Base-by-base conservation (phyloP, 306 rosid genomes). In the Vigna trinervia region DNA sequence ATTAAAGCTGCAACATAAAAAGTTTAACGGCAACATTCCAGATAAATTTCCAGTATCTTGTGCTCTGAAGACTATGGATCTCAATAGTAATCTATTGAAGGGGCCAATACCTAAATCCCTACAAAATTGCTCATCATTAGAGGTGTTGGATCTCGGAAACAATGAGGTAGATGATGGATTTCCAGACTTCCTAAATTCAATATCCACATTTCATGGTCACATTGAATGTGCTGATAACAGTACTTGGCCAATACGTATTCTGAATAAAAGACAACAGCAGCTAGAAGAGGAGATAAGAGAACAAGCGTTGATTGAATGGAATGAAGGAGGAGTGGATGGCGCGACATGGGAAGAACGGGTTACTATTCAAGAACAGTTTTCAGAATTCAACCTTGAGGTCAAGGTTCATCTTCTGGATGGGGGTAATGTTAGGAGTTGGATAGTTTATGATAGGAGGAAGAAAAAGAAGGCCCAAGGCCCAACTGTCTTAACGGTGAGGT, bases 31-130 rank as follows among this genome's bases (percentile, higher is more conserved):
- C 3, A 1, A 15, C 1, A 45, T 85, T 63, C 61, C 81, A 12
- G 22, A 76, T 51, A 5, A 12, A 1, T 88, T 85, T 84, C 15
- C 47, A 2, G 11, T 0, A 1, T 7, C 61, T 3, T 83, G 93
- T 36, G 12, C 1, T 46, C 12, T 87, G 0, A 20, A n/a, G 28
- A 89, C 83, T 36, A 39, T 86, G 11, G 79, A 74, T 51, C 52
- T 89, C 22, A 70, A 45, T 14, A 74, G 51, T 0, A 89, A 89
- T 78, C 4, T 0, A 1, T 6, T 89, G 1, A 1, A 0, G 1
- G 90, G 86, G 0, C 5, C 14, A 12, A 26, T 89, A 36, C 90
- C 90, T 12, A 47, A 9, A 43, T 78, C 89, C 5, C 58, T 89
- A 1, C 26, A 19, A 2, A 54, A 69, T 0, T 89, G 89, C 77